Evolutionary conservation across 768 basidiomycete genomes (phyloP), one percentile per base, ranked within the genome.

Genomic region (Flagelloscypha sp.): DNA sequence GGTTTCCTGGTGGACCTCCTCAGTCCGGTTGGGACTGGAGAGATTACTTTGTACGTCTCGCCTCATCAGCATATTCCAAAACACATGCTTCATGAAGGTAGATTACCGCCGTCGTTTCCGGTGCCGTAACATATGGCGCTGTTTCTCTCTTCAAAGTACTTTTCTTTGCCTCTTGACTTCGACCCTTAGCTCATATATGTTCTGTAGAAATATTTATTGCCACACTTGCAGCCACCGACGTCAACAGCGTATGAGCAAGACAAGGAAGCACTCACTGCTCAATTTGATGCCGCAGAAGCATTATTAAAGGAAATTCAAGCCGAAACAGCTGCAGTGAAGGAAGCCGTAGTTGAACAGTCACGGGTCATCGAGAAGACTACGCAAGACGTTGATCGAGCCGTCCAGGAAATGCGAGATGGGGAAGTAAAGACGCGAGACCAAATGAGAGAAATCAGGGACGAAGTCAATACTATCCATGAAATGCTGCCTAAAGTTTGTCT

Each of bases 91-190:
- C 45, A 27, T 36, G 47, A 27, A 50, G 33, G 24, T 27, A 97
- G 93, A 93, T 99, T 49, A 88, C 93, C 54, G 81, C 84, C 9
- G 82, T 97, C 22, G 66, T 98, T 12, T 92, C 92, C 27, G 92
- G 94, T 1, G 74, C 83, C 5, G 61, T 93, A 5, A 73, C 78
- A 6, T 95, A 87, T 53, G 84, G 87, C 4, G 78, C 86, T 9
- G 62, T 80, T 18, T 66, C 88, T 2, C 56, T 97, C 28, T 89
- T 90, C 51, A 77, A 76, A 59, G 89, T 84, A 46, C 27, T 67
- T 47, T 32, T 13, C 17, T 22, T 13, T 31, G 17, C 7, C 33
- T 28, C 5, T 25, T 30, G 11, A 3, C 17, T 11, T 20, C 13
- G 22, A 10, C 37, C 33, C 24, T 38, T 24, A 33, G 29, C 32